Percentiles rank a stretch among this genome's conserved stretches.
phyloP scores from a whole-genome alignment of 139 green algal species.

The Pleodorina starrii region DNA sequence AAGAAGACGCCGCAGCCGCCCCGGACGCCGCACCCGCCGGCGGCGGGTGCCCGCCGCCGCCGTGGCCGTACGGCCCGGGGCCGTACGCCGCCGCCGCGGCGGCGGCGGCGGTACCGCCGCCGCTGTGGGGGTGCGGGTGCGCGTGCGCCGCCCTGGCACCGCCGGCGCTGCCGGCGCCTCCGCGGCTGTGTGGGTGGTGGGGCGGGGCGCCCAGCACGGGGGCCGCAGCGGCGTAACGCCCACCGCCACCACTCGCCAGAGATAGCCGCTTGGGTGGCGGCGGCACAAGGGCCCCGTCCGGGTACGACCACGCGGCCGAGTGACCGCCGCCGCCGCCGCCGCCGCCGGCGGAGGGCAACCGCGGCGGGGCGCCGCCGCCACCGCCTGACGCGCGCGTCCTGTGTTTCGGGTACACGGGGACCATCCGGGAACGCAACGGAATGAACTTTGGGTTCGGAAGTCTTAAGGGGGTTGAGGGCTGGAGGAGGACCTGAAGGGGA shows the following conservation, averaged over 20 bases:
- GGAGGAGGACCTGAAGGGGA: too few species aligned
- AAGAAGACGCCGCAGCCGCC: neutral
- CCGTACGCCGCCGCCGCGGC: neutral
- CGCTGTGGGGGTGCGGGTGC: neutral
- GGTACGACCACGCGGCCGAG: neutral
- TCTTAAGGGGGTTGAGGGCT: too few species aligned
- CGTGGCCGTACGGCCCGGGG: neutral
- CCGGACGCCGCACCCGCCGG: neutral
- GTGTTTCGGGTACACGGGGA: too few species aligned
- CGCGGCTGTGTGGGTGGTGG: too few species aligned
- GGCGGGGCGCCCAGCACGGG: neutral
- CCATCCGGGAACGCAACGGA: too few species aligned
- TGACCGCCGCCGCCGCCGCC: too few species aligned
- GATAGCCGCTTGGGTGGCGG: neutral
- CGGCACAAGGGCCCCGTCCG: neutral
- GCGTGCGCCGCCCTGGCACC: neutral
- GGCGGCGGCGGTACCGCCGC: neutral
- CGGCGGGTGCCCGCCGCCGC: neutral
- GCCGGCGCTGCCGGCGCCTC: slow-evolving; percentile 7
- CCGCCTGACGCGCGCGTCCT: neutral
- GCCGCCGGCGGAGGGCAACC: neutral
- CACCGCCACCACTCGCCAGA: neutral
- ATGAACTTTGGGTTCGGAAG: too few species aligned
- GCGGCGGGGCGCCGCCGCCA: neutral
- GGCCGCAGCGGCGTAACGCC: neutral